A percentile compares a stretch with the other conserved stretches of the same genome.
Evolutionary conservation across 2,329 filamentous ascomycete genomes (phyloP).

Genomic region (Rutstroemia sydowiana): DNA sequence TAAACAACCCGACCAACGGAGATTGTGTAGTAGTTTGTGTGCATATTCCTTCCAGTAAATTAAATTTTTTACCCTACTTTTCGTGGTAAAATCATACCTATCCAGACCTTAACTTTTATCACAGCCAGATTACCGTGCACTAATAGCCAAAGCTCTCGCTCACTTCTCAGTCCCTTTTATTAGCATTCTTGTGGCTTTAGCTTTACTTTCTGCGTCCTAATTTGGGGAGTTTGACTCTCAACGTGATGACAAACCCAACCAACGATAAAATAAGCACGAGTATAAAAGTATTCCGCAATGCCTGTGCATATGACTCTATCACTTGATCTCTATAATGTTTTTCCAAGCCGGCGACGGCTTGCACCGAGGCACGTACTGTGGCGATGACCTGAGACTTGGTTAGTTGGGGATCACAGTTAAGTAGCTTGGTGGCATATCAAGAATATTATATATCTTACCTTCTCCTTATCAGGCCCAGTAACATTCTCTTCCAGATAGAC

Average conservation of each 20-base stretch:
- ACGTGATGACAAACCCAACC: constrained; percentile 40
- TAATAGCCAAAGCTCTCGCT: no score
- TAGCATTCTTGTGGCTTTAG: neutral
- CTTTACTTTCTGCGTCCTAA: constrained; percentile 37
- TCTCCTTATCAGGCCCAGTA: constrained; percentile 47
- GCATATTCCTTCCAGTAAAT: no score
- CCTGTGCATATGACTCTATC: constrained; percentile 45
- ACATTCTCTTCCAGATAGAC: constrained; percentile 53
- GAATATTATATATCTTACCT: constrained; percentile 23
- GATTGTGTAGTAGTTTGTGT: no score
- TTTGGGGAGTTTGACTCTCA: constrained; percentile 47
- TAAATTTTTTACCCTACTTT: no score
- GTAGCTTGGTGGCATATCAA: neutral
- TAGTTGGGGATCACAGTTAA: neutral
- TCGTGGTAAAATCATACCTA: no score
- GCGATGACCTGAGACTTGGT: constrained; percentile 37
- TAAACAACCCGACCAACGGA: no score
- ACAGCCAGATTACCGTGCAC: no score
- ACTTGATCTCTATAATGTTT: constrained; percentile 46
- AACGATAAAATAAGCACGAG: constrained; percentile 40
- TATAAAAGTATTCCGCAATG: constrained; percentile 39
- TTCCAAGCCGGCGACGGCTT: constrained; percentile 40
- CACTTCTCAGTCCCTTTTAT: no score
- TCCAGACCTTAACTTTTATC: no score
- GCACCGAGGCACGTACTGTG: constrained; percentile 46